phyloP scores from a whole-genome alignment of 2,329 filamentous ascomycete species.

The Paraconiothyrium sp. region DNA sequence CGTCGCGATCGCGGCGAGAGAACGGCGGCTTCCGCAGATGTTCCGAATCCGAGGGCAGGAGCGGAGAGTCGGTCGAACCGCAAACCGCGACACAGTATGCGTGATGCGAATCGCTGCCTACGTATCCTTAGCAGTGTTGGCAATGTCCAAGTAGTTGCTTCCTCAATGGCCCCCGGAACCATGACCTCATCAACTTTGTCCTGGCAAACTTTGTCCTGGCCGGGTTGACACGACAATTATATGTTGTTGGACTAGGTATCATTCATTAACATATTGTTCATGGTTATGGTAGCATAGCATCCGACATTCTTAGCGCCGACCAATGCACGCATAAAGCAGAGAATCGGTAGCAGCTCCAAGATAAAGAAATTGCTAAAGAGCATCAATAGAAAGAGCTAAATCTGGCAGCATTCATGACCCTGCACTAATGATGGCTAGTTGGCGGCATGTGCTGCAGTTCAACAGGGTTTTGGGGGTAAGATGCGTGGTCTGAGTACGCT shows the following conservation, averaged over 20 bases:
- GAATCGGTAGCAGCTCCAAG: no score
- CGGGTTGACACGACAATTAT: not conserved
- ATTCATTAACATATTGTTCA: not conserved
- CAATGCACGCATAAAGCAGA: not conserved
- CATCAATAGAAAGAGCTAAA: no score
- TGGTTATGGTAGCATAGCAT: not conserved
- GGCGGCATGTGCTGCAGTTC: not conserved
- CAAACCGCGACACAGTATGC: not conserved
- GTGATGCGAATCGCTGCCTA: not conserved
- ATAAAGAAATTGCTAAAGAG: no score
- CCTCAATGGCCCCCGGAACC: not conserved
- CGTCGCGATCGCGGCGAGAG: not conserved
- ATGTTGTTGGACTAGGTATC: not conserved
- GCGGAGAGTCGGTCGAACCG: not conserved
- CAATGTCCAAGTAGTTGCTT: not conserved
- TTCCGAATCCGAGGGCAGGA: constrained; percentile 4
- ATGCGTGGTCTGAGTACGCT: not conserved
- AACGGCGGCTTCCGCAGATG: not conserved
- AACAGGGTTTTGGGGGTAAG: not conserved
- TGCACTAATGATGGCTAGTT: not conserved
- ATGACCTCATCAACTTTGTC: not conserved
- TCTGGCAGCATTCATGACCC: not conserved
- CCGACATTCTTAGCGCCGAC: not conserved
- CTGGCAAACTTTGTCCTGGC: not conserved
- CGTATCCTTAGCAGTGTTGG: not conserved